Percentiles rank a stretch among this genome's conserved stretches.
phyloP scores from a whole-genome alignment of 2,329 filamentous ascomycete genomes.

The Fusarium coicis region DNA sequence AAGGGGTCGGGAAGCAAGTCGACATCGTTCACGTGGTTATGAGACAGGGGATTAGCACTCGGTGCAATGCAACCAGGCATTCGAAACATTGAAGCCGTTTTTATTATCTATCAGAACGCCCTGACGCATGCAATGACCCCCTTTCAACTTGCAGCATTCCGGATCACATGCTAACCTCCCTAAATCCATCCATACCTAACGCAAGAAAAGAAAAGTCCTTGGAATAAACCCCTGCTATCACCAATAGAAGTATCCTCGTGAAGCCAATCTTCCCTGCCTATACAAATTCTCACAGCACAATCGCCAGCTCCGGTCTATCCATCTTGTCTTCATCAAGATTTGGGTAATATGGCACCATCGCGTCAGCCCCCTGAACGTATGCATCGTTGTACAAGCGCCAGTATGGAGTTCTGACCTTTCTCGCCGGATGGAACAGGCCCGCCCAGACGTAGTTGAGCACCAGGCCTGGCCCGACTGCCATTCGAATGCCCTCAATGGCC shows the following conservation, averaged over 20 bases:
- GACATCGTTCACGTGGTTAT: slow-evolving; percentile 2
- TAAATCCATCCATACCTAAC: slow-evolving; percentile 21
- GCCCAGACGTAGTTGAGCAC: slow-evolving; percentile 99
- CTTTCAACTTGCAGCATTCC: slow-evolving; percentile 38
- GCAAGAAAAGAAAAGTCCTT: slow-evolving; percentile 19
- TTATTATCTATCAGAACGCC: slow-evolving; percentile 46
- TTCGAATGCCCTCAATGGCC: slow-evolving; percentile 93
- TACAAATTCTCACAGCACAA: slow-evolving; percentile 72
- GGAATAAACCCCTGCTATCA: slow-evolving; percentile 20
- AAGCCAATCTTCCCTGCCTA: slow-evolving; percentile 10
- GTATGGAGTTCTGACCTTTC: slow-evolving; percentile 94
- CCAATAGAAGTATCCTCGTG: slow-evolving; percentile 8
- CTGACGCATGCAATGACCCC: slow-evolving; percentile 41
- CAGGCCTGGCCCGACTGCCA: slow-evolving; percentile 90
- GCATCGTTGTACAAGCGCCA: slow-evolving; percentile 98
- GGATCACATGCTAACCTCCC: slow-evolving; percentile 41
- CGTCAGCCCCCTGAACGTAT: slow-evolving; percentile 92
- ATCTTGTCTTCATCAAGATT: slow-evolving; percentile 83
- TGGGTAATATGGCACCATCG: slow-evolving; percentile 97
- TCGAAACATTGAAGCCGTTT: slow-evolving; percentile 37
- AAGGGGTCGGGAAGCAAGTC: slow-evolving; percentile 18
- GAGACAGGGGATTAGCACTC: slow-evolving; percentile 13
- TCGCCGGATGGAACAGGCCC: slow-evolving; percentile 93
- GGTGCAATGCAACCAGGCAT: not conserved
- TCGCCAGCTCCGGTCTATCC: slow-evolving; percentile 82